These are phyloP conservation scores for Phytophthora idaei DNA, from an alignment of 352 stramenopile genomes.

Conservation along the genomic window DNA sequence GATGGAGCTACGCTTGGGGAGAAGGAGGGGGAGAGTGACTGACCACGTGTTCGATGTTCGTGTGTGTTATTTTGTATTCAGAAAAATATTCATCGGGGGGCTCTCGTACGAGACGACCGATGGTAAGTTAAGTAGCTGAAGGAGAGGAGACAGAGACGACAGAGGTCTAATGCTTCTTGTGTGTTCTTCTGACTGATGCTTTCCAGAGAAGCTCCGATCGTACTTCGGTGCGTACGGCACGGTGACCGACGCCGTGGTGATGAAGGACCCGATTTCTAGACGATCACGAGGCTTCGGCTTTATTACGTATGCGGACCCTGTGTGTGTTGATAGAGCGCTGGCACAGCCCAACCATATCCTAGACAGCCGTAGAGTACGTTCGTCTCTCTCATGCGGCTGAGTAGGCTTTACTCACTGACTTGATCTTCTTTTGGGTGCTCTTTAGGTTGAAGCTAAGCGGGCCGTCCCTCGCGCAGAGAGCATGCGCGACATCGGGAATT, in stretches of 20 bases:
- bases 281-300: slow-evolving; percentile 93
- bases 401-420: slow-evolving; percentile 12
- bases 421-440: slow-evolving; percentile 19
- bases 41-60: slow-evolving; percentile 5
- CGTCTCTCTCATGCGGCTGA: not conserved
- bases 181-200: slow-evolving; percentile 13
- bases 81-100: slow-evolving; percentile 92
- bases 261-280: slow-evolving; percentile 93
- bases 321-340: slow-evolving; percentile 89
- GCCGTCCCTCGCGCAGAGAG: slow-evolving; percentile 90
- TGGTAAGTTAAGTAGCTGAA: slow-evolving; percentile 42
- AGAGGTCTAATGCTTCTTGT: slow-evolving; percentile 14
- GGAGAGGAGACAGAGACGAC: not conserved
- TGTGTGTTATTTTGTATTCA: slow-evolving; percentile 37
- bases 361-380: slow-evolving; percentile 86
- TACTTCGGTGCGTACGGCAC: slow-evolving; percentile 91
- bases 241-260: slow-evolving; percentile 92
- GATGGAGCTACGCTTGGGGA: not conserved
- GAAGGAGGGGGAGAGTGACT: slow-evolving; percentile 3
- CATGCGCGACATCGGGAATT: slow-evolving; percentile 62
- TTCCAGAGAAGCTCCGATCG: slow-evolving; percentile 85
- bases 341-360: slow-evolving; percentile 91
- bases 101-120: slow-evolving; percentile 92
- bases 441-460: slow-evolving; percentile 91
- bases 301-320: slow-evolving; percentile 91